These are phyloP conservation scores for Russula abietina DNA, from an alignment of 768 basidiomycete genomes.

Conservation along the genomic window DNA sequence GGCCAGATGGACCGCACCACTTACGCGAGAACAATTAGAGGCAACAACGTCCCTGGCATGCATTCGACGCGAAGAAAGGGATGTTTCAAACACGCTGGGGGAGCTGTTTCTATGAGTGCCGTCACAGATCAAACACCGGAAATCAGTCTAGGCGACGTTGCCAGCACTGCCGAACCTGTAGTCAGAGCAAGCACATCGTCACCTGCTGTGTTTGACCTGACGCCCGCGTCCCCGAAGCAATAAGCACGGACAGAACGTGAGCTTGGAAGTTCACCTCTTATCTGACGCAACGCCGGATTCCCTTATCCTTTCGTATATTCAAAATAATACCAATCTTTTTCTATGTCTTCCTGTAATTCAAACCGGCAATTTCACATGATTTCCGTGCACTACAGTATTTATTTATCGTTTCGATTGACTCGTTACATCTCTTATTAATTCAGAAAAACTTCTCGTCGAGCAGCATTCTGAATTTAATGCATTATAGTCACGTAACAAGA, in stretches of 20 bases:
- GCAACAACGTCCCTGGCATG: background rate
- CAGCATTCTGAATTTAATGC: background rate
- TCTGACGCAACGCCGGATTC: background rate
- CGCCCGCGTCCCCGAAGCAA: slow-evolving; percentile 1
- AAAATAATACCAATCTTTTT: slow-evolving; percentile 1
- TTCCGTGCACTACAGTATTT: slow-evolving; percentile 9
- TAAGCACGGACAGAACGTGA: background rate
- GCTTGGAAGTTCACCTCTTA: background rate
- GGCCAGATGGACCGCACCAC: slow-evolving; percentile 11
- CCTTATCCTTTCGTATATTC: background rate
- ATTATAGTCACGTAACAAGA: background rate
- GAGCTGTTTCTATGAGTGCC: slow-evolving; percentile 22
- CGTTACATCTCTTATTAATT: slow-evolving; percentile 9
- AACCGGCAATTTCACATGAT: slow-evolving; percentile 13
- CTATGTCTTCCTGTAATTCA: background rate
- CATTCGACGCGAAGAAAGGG: slow-evolving; percentile 14
- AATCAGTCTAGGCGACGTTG: background rate
- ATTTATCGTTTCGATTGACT: slow-evolving; percentile 4
- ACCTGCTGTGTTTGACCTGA: slow-evolving; percentile 20
- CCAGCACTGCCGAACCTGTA: background rate
- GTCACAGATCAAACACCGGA: slow-evolving; percentile 10
- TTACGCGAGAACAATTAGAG: slow-evolving; percentile 1
- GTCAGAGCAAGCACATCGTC: slow-evolving; percentile 23
- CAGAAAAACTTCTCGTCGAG: background rate
- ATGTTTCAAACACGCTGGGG: slow-evolving; percentile 13